Evolutionary conservation across 805 yeast species (phyloP), one percentile per base, ranked within the genome.

Genomic region (Candida quercuum): DNA sequence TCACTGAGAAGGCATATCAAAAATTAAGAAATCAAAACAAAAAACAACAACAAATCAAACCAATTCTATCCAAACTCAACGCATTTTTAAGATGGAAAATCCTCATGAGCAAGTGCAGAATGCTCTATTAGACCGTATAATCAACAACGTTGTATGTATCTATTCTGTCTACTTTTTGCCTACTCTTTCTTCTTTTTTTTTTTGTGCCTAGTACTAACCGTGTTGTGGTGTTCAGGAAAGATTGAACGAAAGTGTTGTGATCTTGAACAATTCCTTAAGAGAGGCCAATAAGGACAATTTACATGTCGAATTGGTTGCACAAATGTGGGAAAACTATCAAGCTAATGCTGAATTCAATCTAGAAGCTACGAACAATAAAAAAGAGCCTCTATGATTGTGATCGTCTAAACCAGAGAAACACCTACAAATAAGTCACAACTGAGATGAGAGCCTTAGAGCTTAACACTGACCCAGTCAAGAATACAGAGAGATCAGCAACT

Each of bases 71-170:
- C 11, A n/a, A 26, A 26, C 16, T 14, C 29, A 15, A 26, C 29
- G 15, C 14, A 25, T 11, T 13, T 25, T 11, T 13, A 19, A 22
- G 24, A 84, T 85, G 94, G 87, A 85, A 60, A 86, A 85, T 50
- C 96, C 95, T 4, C 89, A 86, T 52, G 89, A 84, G 50, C 83
- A 81, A 53, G 83, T 76, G 6, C 95, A 86, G 54, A 79, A 74
- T 46, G 86, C 86, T 13, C 64, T 87, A 17, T 65, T 83, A 28
- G 75, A 85, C 10, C 74, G 95, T 45, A 84, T 86, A n/a, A 76
- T 83, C 35, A 76, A 74, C 56, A 84, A 82, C 47, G 76, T 85
- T 57, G 87, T 80, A 68, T 33, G 87, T 72, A n/a, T 14, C 6
- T 25, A 11, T 10, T n/a, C 14, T n/a, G 9, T 10, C 17, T 11